Conservation (phyloP, 139 green algal genomes). For the Monoraphidium neglectum region DNA sequence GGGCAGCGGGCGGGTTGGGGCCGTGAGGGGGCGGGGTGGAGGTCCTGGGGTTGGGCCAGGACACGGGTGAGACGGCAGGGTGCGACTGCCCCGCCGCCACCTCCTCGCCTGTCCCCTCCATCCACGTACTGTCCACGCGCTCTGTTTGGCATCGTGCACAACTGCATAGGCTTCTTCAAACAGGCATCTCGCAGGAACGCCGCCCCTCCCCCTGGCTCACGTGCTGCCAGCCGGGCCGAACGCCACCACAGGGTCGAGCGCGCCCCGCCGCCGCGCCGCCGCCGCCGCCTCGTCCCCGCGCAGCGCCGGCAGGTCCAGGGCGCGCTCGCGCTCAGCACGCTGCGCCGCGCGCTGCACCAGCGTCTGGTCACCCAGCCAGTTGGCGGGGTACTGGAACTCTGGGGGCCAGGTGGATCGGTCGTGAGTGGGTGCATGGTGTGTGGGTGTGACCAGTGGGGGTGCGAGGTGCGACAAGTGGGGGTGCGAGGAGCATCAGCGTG, state of each 20-base stretch:
- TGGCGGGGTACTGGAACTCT: constrained; percentile 87
- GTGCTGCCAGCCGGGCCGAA: constrained; percentile 83
- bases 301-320: constrained; percentile 67
- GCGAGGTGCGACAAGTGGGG: too few relatives aligned
- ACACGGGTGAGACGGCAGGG: too few relatives aligned
- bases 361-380: constrained; percentile 88
- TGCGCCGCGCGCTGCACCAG: constrained; percentile 70
- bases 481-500: too few relatives aligned
- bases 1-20: too few relatives aligned
- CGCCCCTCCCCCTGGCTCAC: constrained; percentile 23
- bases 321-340: constrained; percentile 58
- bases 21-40: too few relatives aligned
- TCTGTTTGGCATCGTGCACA: too few relatives aligned
- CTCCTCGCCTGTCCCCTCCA: too few relatives aligned
- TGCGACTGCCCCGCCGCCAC: too few relatives aligned
- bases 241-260: constrained; percentile 75
- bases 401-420: constrained; percentile 8
- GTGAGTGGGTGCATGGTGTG: background rate
- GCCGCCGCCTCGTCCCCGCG: background rate
- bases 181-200: background rate
- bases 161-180: background rate
- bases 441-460: too few relatives aligned
- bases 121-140: too few relatives aligned
- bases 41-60: too few relatives aligned
- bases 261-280: background rate